These are phyloP conservation scores for Hymenoscyphus repandus DNA, from an alignment of 2,329 filamentous ascomycete species.

Conservation along the genomic window DNA sequence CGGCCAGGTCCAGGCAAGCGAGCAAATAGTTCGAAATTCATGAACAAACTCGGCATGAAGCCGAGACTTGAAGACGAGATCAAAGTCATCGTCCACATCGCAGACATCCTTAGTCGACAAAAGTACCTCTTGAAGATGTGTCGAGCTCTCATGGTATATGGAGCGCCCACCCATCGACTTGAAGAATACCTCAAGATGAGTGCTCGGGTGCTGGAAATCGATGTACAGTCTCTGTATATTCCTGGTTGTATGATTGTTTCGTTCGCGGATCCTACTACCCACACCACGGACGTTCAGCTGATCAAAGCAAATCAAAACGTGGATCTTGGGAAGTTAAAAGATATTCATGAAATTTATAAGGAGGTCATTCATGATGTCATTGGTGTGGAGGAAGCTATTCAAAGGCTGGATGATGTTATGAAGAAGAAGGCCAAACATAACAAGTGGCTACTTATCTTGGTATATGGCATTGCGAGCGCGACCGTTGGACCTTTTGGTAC, in stretches of 20 bases:
- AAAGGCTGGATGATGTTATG: constrained; percentile 52
- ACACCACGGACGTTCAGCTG: constrained; percentile 76
- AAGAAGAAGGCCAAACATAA: constrained; percentile 41
- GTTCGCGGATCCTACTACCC: constrained; percentile 69
- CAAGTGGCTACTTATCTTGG: constrained; percentile 49
- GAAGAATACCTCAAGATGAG: constrained; percentile 93
- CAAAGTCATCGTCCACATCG: constrained; percentile 53
- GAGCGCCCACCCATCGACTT: constrained; percentile 83
- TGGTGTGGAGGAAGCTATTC: constrained; percentile 63
- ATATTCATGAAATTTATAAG: constrained; percentile 75
- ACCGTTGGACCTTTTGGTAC: constrained; percentile 61
- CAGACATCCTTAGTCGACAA: constrained; percentile 70
- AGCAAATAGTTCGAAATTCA: constrained; percentile 23
- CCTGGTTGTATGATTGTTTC: constrained; percentile 93
- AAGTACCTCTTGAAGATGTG: constrained; percentile 81
- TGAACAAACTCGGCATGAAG: constrained; percentile 16
- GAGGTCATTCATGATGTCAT: constrained; percentile 76
- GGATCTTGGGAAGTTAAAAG: constrained; percentile 67
- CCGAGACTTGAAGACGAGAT: constrained; percentile 33
- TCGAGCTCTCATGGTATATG: constrained; percentile 80
- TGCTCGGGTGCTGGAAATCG: constrained; percentile 80
- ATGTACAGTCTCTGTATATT: constrained; percentile 84
- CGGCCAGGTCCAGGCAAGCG: constrained; percentile 27
- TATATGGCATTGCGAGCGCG: constrained; percentile 69
- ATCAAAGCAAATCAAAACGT: constrained; percentile 64